Base-by-base conservation (phyloP, 768 basidiomycete genomes). In the Hirschioporus abietinus region DNA sequence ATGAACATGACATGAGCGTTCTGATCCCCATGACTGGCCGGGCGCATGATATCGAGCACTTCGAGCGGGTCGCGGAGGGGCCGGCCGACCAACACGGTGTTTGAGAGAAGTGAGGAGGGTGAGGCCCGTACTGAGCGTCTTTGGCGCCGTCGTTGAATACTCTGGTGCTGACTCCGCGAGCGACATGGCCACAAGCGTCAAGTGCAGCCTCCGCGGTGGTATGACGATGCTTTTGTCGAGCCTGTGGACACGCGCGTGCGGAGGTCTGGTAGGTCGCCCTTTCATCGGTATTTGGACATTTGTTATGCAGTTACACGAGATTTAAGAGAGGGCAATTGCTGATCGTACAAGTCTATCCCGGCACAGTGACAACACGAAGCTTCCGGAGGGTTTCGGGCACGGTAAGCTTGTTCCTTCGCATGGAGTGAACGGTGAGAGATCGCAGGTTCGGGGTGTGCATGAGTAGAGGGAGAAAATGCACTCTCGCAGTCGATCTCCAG, bases 161-260 rank as follows among this genome's bases (percentile, higher is more conserved):
- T 58, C 69, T 3, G 30, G 30, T 10, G 42, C 12, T 35, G 62
- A 63, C 27, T 63, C 67, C 1, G 17, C 74, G 35, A 92, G 85
- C 0, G 83, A 76, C 88, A 93, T 89, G 0, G 91, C 89, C 0
- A 90, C 91, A 1, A 93, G 76, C 0, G 91, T 92, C 66, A 92
- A 75, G 74, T 93, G 91, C 58, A 92, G 75, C 20, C 90, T 75
- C 12, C 82, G 72, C 0, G 84, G 83, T 58, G 82, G 79, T 65
- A 91, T 81, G 64, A 89, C 74, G 70, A 92, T 85, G 1, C 83
- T 80, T 9, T 71, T 71, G 74, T 93, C 88, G 4, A 93, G 77
- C 0, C 91, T 1, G 71, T 58, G 1, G 68, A 36, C 10, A 79
- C 64, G 9, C 68, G 65, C 15, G 66, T 67, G 36, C 74, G 75